Evolutionary conservation across 2,329 filamentous ascomycete species (phyloP).

Genomic region (Claviceps digitariae): DNA sequence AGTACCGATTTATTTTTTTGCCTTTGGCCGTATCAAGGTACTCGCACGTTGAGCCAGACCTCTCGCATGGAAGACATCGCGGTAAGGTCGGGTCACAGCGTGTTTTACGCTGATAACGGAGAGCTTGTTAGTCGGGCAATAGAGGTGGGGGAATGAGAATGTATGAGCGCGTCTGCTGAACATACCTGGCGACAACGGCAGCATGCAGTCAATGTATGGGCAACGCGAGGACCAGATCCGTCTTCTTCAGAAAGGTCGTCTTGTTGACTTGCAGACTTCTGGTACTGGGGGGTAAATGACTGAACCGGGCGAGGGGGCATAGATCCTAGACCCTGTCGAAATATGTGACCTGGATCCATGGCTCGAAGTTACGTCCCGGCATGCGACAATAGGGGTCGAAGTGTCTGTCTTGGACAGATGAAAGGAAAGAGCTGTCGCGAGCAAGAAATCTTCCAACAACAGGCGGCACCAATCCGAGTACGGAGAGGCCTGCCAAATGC

Average conservation of each 20-base stretch:
- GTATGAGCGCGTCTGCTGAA: constrained; percentile 5
- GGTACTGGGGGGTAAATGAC: constrained; percentile 18
- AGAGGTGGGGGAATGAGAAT: background rate
- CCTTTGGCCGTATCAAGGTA: constrained; percentile 88
- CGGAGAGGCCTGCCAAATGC: background rate
- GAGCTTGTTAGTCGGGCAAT: constrained; percentile 1
- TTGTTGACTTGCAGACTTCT: constrained; percentile 15
- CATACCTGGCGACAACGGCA: constrained; percentile 66
- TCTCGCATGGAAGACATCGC: constrained; percentile 82
- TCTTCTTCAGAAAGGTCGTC: constrained; percentile 36
- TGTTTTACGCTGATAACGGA: constrained; percentile 63
- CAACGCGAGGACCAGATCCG: constrained; percentile 46
- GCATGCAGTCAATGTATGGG: constrained; percentile 68
- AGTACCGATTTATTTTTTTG: constrained; percentile 74
- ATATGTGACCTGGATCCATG: constrained; percentile 48
- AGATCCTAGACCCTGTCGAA: constrained; percentile 42
- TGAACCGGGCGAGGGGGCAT: constrained; percentile 26
- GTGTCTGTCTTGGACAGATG: background rate
- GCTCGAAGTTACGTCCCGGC: background rate
- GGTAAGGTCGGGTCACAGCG: constrained; percentile 89
- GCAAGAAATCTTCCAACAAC: background rate
- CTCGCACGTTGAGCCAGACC: constrained; percentile 82
- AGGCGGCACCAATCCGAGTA: constrained; percentile 3
- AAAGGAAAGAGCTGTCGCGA: background rate
- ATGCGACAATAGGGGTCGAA: background rate